Conservation (phyloP, 345 rosid species). For the Syzygium aqueum region DNA sequence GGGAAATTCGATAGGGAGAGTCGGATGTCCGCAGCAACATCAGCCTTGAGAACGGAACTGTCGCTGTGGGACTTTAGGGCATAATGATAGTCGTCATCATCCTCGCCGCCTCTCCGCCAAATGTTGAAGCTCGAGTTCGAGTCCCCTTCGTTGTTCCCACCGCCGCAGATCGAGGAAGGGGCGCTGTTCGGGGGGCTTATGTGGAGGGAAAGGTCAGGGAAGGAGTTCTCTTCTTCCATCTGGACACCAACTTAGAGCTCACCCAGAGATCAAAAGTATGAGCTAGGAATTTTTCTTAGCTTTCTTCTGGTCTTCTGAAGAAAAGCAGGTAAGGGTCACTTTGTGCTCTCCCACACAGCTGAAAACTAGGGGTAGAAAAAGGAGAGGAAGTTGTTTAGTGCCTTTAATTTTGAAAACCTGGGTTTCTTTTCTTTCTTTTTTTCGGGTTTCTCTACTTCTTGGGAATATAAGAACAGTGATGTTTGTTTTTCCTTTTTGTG, state of each 20-base stretch:
- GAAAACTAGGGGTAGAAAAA: background rate
- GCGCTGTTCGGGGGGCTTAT: slow-evolving; percentile 42
- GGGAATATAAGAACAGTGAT: background rate
- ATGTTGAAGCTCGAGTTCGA: slow-evolving; percentile 10
- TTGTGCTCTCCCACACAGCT: background rate
- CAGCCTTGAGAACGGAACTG: slow-evolving; percentile 9
- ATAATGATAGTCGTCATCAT: background rate
- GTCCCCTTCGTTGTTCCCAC: slow-evolving; percentile 4
- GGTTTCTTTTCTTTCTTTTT: background rate
- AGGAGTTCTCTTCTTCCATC: background rate
- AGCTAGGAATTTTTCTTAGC: background rate
- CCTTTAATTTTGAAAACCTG: background rate
- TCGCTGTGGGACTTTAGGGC: slow-evolving; percentile 16
- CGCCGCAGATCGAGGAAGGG: slow-evolving; percentile 21
- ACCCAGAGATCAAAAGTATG: background rate
- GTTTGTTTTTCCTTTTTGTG: background rate
- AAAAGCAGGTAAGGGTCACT: background rate
- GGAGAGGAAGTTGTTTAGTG: background rate
- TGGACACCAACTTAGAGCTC: background rate
- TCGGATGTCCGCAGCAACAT: slow-evolving; percentile 14
- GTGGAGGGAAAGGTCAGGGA: slow-evolving; percentile 51
- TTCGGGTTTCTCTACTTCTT: background rate
- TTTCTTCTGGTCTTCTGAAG: background rate
- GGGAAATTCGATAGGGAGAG: slow-evolving; percentile 24
- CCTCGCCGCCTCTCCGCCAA: slow-evolving; percentile 12